Evolutionary conservation across 164 flowering plant genomes (phyloP), one percentile per base, ranked within the genome.

Genomic region (Magnolia officinalis): DNA sequence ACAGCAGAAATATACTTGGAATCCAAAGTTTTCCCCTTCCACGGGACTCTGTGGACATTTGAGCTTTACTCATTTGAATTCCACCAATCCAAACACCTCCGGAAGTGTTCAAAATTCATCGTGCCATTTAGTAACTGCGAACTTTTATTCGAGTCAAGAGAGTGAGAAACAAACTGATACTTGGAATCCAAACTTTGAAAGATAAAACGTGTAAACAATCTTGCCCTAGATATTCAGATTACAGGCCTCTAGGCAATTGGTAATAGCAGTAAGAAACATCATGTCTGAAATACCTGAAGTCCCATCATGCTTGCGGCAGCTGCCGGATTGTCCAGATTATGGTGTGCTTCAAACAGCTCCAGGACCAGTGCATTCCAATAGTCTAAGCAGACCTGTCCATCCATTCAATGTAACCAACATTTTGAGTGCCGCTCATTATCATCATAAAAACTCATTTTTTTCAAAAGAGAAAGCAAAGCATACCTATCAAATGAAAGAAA

Each of bases 301-400:
- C 98, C 98, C 92, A 90, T 90, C 87, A 92, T 74, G 79, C 70
- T 87, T 55, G 84, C 92, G 74, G 89, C 58, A 16, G 88, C 87
- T n/a, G 90, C 91, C 82, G 96, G 93, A 84, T 86, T 91, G 37
- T 92, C 97, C 72, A 86, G 13, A 83, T 85, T 92, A 80, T 89
- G 84, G 67, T 90, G 96, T 50, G 92, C 87, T 83, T 91, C 97
- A 83, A 96, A 96, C 63, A 96, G 90, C 84, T 92, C 96, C 67
- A 88, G 78, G 29, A 96, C 98, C 71, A 94, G 80, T 72, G 92
- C 87, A 78, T 96, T 94, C 99, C 99, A 96, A 72, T 92, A 96
- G 81, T 96, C 99, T 89, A 96, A 83, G 87, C 99, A 94, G 77
- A 96, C 99, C 99, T 96, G 81, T 63, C 6, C 66, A 64, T 14